phyloP scores from a whole-genome alignment of 2,329 filamentous ascomycete species.

The Tolypocladium nubicola region DNA sequence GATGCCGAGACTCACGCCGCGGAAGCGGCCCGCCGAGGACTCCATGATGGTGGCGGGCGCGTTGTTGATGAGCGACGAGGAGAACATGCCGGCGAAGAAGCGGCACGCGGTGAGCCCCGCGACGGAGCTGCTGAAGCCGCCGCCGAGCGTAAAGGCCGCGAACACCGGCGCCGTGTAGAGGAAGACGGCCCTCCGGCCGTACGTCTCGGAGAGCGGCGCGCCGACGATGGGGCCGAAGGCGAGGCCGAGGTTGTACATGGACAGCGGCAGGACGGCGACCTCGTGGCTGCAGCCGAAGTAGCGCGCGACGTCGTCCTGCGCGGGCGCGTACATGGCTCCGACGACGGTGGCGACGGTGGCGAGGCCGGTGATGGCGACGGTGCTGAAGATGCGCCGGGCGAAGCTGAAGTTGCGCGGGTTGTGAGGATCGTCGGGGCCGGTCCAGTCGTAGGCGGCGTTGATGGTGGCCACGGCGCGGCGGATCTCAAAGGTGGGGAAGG shows the following conservation, averaged over 20 bases:
- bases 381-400: conserved; percentile 63
- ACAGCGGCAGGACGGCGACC: conserved; percentile 14
- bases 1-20: conserved; percentile 48
- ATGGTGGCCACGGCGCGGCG: conserved; percentile 11
- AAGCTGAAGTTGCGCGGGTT: conserved; percentile 80
- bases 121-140: conserved; percentile 56
- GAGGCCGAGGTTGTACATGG: conserved; percentile 16
- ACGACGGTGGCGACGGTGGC: conserved; percentile 38
- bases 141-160: conserved; percentile 66
- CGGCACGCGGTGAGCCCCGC: conserved; percentile 61
- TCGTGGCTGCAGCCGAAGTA: conserved; percentile 8
- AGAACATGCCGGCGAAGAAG: conserved; percentile 55
- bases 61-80: conserved; percentile 51
- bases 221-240: conserved; percentile 53
- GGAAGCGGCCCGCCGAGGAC: conserved; percentile 40
- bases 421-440: conserved; percentile 51
- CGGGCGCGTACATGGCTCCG: conserved; percentile 20
- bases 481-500: conserved; percentile 2
- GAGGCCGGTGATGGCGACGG: conserved; percentile 63
- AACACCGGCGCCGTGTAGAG: conserved; percentile 50
- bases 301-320: conserved; percentile 11
- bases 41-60: conserved; percentile 53
- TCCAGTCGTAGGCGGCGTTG: conserved; percentile 17
- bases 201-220: conserved; percentile 64
- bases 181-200: conserved; percentile 39